Percentiles rank a stretch among this genome's conserved stretches.
Evolutionary conservation across 1,284 basidiomycete species (phyloP).

Genomic region (Kwoniella shivajii): DNA sequence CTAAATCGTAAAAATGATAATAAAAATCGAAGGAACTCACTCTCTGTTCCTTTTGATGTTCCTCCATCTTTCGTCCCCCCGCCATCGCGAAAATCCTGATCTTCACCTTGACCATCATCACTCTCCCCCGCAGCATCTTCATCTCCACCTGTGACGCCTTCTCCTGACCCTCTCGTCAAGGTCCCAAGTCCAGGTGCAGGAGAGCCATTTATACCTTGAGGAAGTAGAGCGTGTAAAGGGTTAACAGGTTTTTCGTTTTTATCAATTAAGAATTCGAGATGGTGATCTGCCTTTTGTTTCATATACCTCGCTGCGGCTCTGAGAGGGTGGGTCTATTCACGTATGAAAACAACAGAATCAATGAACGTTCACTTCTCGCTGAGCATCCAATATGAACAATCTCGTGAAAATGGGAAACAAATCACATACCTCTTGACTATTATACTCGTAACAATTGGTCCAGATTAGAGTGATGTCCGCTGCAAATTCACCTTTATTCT

Average conservation of each 20-base stretch:
- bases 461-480: conserved; percentile 95
- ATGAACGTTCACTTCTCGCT: too few species aligned
- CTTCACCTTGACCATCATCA: conserved; percentile 34
- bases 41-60: conserved; percentile 4
- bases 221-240: conserved; percentile 61
- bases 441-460: conserved; percentile 93
- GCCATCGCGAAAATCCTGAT: conserved; percentile 25
- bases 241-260: conserved; percentile 65
- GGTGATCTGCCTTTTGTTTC: conserved; percentile 71
- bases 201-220: conserved; percentile 41
- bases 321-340: conserved; percentile 69
- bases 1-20: background rate
- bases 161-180: background rate
- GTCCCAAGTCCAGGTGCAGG: background rate
- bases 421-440: conserved; percentile 74
- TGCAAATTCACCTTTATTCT: conserved; percentile 89
- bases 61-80: conserved; percentile 15
- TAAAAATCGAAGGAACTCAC: conserved; percentile 5
- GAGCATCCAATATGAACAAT: too few species aligned
- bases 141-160: conserved; percentile 27
- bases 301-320: conserved; percentile 75
- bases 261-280: conserved; percentile 86
- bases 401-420: too few species aligned
- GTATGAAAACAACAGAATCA: too few species aligned
- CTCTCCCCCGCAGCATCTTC: conserved; percentile 49